A percentile compares a stretch with the other conserved stretches of the same genome.
phyloP scores from a whole-genome alignment of 2,329 filamentous ascomycete species.

The Pyrenophora graminea region DNA sequence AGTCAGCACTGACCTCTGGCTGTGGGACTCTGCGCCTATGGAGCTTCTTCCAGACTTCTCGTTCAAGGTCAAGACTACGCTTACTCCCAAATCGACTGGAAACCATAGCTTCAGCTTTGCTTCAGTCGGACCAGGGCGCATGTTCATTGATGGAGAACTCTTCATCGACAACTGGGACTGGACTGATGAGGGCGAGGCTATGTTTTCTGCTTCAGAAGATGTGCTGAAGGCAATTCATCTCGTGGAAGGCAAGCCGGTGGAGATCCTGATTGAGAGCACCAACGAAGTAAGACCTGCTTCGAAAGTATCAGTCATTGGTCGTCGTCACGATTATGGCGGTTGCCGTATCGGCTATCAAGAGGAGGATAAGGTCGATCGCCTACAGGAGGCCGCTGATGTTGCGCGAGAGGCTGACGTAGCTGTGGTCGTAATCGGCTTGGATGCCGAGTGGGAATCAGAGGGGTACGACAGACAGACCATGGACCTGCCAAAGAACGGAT shows the following conservation, averaged over 20 bases:
- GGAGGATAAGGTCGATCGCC: constrained; percentile 63
- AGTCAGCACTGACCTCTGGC: constrained; percentile 68
- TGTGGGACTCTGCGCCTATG: constrained; percentile 70
- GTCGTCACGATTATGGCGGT: constrained; percentile 70
- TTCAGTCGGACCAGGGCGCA: constrained; percentile 66
- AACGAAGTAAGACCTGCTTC: constrained; percentile 66
- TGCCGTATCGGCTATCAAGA: constrained; percentile 74
- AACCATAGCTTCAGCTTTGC: constrained; percentile 70
- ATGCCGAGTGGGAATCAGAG: constrained; percentile 77
- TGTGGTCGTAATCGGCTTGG: constrained; percentile 76
- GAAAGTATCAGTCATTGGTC: constrained; percentile 61
- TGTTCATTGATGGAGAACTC: constrained; percentile 64
- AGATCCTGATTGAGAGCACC: constrained; percentile 67
- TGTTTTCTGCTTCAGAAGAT: constrained; percentile 71
- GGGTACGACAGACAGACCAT: constrained; percentile 67
- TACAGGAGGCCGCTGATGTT: constrained; percentile 63
- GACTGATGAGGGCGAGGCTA: constrained; percentile 70
- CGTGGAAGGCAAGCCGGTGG: constrained; percentile 62
- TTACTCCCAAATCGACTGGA: constrained; percentile 64
- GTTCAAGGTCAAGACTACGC: constrained; percentile 63
- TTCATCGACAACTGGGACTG: constrained; percentile 70
- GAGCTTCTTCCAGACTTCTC: constrained; percentile 68
- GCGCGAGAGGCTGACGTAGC: constrained; percentile 76
- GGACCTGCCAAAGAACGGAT: constrained; percentile 61
- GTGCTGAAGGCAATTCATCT: constrained; percentile 65